These are phyloP conservation scores for Skeletonema potamos DNA, from an alignment of 108 stramenopile genomes.

Conservation along the genomic window DNA sequence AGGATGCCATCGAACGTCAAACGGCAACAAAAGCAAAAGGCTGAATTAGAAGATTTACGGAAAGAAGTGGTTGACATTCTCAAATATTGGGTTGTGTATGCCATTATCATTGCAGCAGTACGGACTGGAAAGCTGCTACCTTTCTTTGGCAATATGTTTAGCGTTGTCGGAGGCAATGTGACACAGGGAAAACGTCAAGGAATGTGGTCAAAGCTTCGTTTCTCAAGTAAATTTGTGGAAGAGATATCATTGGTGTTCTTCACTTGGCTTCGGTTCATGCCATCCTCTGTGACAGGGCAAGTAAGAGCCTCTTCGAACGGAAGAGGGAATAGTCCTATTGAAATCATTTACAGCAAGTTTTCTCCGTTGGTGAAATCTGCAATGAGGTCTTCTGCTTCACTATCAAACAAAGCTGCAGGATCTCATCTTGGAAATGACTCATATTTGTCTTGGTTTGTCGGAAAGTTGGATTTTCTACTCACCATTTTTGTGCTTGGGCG, in stretches of 20 bases:
- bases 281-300: conserved; percentile 37
- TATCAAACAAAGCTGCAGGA: conserved; percentile 20
- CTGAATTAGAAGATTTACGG: conserved; percentile 23
- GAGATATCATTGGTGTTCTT: conserved; percentile 73
- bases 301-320: background rate
- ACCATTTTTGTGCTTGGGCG: conserved; percentile 52
- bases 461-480: conserved; percentile 46
- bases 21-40: conserved; percentile 33
- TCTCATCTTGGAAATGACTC: conserved; percentile 5
- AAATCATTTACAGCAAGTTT: conserved; percentile 29
- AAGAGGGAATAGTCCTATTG: conserved; percentile 27
- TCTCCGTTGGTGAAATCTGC: conserved; percentile 29
- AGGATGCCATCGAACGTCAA: conserved; percentile 24
- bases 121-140: conserved; percentile 50
- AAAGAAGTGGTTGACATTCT: conserved; percentile 49
- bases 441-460: conserved; percentile 9
- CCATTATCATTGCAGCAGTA: conserved; percentile 46
- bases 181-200: conserved; percentile 6
- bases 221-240: conserved; percentile 27
- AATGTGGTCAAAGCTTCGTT: conserved; percentile 19
- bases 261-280: conserved; percentile 75
- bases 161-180: conserved; percentile 1
- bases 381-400: conserved; percentile 42
- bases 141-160: conserved; percentile 44
- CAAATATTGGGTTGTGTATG: conserved; percentile 76